Conservation (phyloP, 129 eudicot genomes). For the Sambucus nigra region DNA sequence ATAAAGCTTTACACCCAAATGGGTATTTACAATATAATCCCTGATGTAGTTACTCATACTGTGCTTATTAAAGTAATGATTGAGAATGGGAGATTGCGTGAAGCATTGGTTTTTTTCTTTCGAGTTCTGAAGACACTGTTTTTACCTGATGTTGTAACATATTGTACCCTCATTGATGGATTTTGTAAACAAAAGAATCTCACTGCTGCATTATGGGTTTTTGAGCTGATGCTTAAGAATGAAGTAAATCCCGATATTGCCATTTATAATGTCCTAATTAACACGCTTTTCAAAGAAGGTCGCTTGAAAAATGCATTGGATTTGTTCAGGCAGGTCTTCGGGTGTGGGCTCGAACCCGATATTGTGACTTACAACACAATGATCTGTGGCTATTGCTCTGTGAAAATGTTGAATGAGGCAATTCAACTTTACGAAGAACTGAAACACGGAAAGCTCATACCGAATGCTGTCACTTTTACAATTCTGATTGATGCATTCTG, state of each 20-base stretch:
- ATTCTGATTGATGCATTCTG: conserved; percentile 57
- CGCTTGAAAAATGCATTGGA: conserved; percentile 23
- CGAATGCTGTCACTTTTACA: conserved; percentile 39
- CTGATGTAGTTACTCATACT: conserved; percentile 53
- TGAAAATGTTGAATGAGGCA: conserved; percentile 35
- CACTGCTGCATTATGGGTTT: conserved; percentile 32
- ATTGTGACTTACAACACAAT: conserved; percentile 68
- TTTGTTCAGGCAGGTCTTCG: conserved; percentile 28
- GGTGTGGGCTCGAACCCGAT: conserved; percentile 53
- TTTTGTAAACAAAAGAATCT: conserved; percentile 37
- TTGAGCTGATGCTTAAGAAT: conserved; percentile 33
- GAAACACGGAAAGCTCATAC: conserved; percentile 5
- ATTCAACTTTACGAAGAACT: conserved; percentile 33
- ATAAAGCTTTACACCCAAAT: conserved; percentile 39
- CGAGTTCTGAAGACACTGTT: conserved; percentile 35
- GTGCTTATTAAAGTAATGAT: conserved; percentile 42
- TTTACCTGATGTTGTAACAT: conserved; percentile 45
- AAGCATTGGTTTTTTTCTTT: conserved; percentile 41
- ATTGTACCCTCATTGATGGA: conserved; percentile 55
- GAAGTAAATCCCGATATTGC: conserved; percentile 49
- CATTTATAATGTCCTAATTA: conserved; percentile 40
- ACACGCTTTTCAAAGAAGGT: conserved; percentile 24
- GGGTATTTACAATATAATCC: conserved; percentile 25
- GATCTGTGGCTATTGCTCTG: conserved; percentile 49
- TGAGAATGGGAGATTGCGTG: conserved; percentile 21